Conservation (phyloP, 169 alveolate genomes). For the Plasmodium ovale region DNA sequence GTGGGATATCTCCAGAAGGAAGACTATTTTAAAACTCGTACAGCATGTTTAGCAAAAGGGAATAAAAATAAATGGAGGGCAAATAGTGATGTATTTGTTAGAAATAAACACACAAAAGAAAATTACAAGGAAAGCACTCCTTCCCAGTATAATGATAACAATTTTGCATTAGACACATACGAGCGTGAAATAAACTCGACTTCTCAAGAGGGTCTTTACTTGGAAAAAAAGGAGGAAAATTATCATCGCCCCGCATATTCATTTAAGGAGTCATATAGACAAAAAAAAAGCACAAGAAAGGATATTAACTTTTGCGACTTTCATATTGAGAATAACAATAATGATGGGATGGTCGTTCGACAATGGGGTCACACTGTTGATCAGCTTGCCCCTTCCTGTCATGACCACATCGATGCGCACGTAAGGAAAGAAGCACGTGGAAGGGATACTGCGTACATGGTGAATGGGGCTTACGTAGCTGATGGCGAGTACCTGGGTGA, state of each 20-base stretch:
- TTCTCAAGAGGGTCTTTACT: background rate
- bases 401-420: too few relatives aligned
- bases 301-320: background rate
- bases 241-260: background rate
- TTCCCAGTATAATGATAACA: background rate
- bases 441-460: too few relatives aligned
- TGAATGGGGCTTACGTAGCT: too few relatives aligned
- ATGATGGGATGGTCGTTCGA: background rate
- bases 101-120: background rate
- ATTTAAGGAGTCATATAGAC: too few relatives aligned
- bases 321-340: background rate
- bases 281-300: background rate
- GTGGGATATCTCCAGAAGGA: background rate
- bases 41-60: background rate
- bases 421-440: too few relatives aligned
- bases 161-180: background rate
- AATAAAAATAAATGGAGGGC: background rate
- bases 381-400: too few relatives aligned
- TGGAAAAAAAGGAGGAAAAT: background rate
- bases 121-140: too few relatives aligned
- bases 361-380: too few relatives aligned
- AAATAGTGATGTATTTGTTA: background rate
- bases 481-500: too few relatives aligned
- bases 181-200: background rate
- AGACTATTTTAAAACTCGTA: background rate